These are phyloP conservation scores for Larix sibirica DNA, from an alignment of 83 land plant genomes.

Conservation along the genomic window DNA sequence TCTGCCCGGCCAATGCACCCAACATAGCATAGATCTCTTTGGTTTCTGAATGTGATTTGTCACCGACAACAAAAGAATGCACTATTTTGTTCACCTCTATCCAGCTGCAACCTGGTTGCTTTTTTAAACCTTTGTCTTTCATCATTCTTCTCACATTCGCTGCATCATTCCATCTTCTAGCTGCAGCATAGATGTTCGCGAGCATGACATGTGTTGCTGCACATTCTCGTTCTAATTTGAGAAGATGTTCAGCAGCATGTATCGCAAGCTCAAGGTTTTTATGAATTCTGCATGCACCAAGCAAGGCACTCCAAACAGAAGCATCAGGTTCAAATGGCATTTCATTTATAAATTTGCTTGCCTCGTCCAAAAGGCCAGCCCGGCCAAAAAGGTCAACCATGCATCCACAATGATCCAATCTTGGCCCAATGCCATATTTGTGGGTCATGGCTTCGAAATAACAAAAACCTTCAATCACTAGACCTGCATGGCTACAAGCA, in stretches of 20 bases:
- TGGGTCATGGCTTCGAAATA: background rate
- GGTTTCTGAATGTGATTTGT: background rate
- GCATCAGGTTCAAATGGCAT: background rate
- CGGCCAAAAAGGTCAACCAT: slow-evolving; percentile 10
- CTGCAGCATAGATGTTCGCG: background rate
- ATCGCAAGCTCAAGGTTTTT: background rate
- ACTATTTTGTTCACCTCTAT: background rate
- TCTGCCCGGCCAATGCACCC: background rate
- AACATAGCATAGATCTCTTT: background rate
- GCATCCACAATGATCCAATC: background rate
- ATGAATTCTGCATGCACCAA: slow-evolving; percentile 1
- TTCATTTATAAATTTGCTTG: background rate
- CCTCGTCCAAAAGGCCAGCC: background rate
- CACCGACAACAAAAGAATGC: background rate
- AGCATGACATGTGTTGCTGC: slow-evolving; percentile 6
- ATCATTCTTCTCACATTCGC: background rate
- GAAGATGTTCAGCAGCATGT: slow-evolving; percentile 6
- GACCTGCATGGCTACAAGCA: slow-evolving; percentile 8
- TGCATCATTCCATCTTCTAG: background rate
- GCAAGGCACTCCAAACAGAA: slow-evolving; percentile 7
- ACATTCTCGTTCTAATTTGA: slow-evolving; percentile 1
- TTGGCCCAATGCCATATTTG: background rate
- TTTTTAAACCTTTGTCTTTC: background rate
- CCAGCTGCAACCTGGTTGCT: slow-evolving; percentile 1
- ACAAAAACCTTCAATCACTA: background rate